phyloP scores from a whole-genome alignment of 2,329 filamentous ascomycete species.

The Phaeosphaeria sp. region DNA sequence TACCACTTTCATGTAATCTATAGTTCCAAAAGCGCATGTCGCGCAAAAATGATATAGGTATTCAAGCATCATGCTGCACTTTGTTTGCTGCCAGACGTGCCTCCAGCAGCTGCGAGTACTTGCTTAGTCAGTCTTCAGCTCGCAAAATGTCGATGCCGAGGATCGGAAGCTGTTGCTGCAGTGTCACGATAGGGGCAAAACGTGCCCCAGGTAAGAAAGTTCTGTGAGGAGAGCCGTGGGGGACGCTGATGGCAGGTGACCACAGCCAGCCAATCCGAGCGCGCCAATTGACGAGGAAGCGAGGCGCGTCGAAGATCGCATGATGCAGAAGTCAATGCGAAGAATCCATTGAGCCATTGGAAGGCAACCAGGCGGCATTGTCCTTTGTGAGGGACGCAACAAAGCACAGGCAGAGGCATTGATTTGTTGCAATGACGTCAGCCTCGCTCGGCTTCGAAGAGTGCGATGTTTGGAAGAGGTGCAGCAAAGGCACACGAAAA shows the following conservation, averaged over 20 bases:
- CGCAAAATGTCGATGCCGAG: background rate
- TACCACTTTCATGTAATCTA: background rate
- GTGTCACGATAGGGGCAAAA: no score
- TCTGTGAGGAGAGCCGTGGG: background rate
- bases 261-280: constrained; percentile 27
- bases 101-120: background rate
- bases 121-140: background rate
- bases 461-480: background rate
- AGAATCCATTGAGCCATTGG: constrained; percentile 21
- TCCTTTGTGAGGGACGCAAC: background rate
- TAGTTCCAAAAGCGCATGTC: background rate
- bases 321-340: constrained; percentile 10
- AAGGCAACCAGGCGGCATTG: constrained; percentile 4
- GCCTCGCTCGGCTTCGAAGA: no score
- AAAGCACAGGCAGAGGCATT: background rate
- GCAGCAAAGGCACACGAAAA: background rate
- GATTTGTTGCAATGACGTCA: background rate
- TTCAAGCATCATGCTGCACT: background rate
- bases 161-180: background rate
- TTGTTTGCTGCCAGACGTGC: background rate
- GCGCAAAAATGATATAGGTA: background rate
- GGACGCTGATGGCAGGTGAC: constrained; percentile 11
- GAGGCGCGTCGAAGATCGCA: background rate
- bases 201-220: background rate
- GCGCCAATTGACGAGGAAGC: constrained; percentile 7